Conservation (phyloP, 2,329 filamentous ascomycete genomes). For the Neocatenulostroma microsporum region DNA sequence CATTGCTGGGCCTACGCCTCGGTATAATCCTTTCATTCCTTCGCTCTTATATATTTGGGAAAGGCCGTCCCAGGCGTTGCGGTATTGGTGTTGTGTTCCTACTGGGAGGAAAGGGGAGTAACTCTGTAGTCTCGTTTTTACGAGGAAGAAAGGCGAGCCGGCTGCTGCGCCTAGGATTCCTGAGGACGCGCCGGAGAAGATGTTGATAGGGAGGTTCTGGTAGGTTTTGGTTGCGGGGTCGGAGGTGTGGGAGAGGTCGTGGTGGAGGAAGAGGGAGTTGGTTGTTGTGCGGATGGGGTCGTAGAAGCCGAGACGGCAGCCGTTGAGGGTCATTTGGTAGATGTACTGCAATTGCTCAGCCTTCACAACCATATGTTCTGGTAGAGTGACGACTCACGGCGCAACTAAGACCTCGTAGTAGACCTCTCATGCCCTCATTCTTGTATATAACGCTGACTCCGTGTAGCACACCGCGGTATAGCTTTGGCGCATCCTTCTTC, state of each 20-base stretch:
- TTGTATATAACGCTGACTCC: conserved; percentile 81
- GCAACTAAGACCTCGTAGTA: conserved; percentile 82
- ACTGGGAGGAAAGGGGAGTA: conserved; percentile 88
- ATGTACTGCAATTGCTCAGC: conserved; percentile 53
- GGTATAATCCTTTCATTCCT: conserved; percentile 74
- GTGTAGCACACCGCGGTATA: conserved; percentile 88
- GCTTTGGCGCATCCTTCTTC: conserved; percentile 73
- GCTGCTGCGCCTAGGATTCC: conserved; percentile 88
- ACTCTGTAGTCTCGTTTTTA: conserved; percentile 93
- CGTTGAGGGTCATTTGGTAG: conserved; percentile 94
- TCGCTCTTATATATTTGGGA: conserved; percentile 69
- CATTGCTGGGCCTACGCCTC: conserved; percentile 88
- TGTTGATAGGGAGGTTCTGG: conserved; percentile 84
- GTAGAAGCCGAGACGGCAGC: conserved; percentile 94
- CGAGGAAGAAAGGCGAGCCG: conserved; percentile 92
- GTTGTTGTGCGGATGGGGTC: conserved; percentile 71
- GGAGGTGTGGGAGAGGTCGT: conserved; percentile 55
- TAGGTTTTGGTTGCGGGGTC: conserved; percentile 33
- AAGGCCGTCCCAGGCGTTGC: conserved; percentile 76
- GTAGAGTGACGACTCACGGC: conserved; percentile 46
- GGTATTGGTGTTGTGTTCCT: conserved; percentile 92
- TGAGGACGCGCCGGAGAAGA: conserved; percentile 82
- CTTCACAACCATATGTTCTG: background rate
- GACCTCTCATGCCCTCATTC: conserved; percentile 78
- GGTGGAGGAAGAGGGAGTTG: conserved; percentile 48